These are phyloP conservation scores for Ganoderma lucidum DNA, from an alignment of 1,284 basidiomycete genomes.

Conservation along the genomic window DNA sequence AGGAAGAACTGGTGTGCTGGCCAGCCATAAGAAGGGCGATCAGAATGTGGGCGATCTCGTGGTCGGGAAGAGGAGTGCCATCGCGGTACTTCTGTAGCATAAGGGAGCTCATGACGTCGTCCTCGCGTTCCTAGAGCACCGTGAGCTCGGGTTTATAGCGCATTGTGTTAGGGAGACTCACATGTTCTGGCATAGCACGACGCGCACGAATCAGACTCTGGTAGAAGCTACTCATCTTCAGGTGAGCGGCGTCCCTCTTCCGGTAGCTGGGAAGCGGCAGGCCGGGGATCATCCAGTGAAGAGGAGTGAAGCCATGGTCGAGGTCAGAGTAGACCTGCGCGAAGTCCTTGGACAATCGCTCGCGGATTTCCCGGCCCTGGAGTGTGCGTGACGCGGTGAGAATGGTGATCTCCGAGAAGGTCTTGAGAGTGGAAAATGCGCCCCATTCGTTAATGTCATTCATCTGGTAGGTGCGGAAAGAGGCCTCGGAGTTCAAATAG, in stretches of 20 bases:
- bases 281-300: conserved; percentile 96
- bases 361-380: conserved; percentile 92
- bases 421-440: conserved; percentile 75
- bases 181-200: conserved; percentile 58
- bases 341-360: conserved; percentile 83
- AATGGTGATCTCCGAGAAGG: conserved; percentile 94
- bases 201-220: conserved; percentile 88
- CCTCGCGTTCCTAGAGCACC: conserved; percentile 60
- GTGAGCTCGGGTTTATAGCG: conserved; percentile 7
- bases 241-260: conserved; percentile 88
- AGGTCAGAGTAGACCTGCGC: conserved; percentile 90
- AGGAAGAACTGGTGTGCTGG: conserved; percentile 96
- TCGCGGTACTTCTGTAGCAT: conserved; percentile 89
- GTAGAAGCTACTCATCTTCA: conserved; percentile 96
- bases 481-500: conserved; percentile 69
- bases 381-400: conserved; percentile 93
- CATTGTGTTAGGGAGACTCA: conserved; percentile 31
- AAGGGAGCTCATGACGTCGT: conserved; percentile 95
- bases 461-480: conserved; percentile 68
- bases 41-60: conserved; percentile 97
- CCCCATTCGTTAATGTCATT: conserved; percentile 77
- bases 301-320: conserved; percentile 91
- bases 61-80: conserved; percentile 82
- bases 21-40: conserved; percentile 97
- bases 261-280: conserved; percentile 92